Percentiles rank a stretch among this genome's conserved stretches.
Evolutionary conservation across 352 stramenopile genomes (phyloP).

Genomic region (Pythium myriotylum): DNA sequence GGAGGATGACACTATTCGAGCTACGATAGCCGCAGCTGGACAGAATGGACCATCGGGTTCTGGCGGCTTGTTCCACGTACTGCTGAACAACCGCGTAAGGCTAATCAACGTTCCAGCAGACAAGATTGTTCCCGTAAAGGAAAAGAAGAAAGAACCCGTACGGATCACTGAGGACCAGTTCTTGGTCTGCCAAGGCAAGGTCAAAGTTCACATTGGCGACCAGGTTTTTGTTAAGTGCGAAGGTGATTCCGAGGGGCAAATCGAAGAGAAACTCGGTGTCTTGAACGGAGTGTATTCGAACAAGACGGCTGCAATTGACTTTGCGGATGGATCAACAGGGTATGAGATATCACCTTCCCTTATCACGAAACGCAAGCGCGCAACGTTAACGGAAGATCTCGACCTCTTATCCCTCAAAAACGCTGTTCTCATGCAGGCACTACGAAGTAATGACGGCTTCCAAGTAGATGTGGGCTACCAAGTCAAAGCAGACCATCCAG

Average conservation of each 20-base stretch:
- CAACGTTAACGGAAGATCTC: conserved; percentile 41
- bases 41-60: background rate
- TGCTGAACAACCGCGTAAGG: conserved; percentile 69
- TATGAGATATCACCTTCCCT: conserved; percentile 61
- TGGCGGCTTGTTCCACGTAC: conserved; percentile 45
- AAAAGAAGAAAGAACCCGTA: conserved; percentile 59
- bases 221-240: conserved; percentile 73
- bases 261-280: conserved; percentile 68
- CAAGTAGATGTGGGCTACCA: conserved; percentile 71
- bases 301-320: conserved; percentile 71
- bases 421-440: conserved; percentile 66
- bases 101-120: conserved; percentile 68
- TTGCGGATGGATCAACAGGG: conserved; percentile 71
- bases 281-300: conserved; percentile 83
- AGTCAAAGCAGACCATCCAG: conserved; percentile 72
- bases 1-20: conserved; percentile 35
- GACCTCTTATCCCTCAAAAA: conserved; percentile 77
- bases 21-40: background rate
- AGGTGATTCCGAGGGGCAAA: conserved; percentile 46
- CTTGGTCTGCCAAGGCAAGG: conserved; percentile 58
- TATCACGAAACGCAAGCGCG: conserved; percentile 62
- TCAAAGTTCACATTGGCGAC: conserved; percentile 77
- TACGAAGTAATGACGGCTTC: conserved; percentile 16
- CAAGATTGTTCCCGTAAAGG: conserved; percentile 57
- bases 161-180: conserved; percentile 77